phyloP scores from a whole-genome alignment of 352 stramenopile species.

The Peronospora tabacina region DNA sequence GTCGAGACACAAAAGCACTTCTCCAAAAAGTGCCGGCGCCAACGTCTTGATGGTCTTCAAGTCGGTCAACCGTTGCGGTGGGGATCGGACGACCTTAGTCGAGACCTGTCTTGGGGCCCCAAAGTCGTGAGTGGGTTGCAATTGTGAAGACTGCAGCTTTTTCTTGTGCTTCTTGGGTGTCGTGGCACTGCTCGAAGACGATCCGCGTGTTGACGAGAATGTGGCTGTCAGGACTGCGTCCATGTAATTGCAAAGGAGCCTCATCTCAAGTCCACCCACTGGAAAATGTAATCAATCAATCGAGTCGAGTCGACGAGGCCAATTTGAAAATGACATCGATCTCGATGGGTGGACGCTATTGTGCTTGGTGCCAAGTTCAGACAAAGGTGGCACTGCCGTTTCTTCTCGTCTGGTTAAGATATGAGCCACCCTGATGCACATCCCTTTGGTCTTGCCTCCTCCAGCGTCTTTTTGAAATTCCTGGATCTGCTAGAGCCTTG shows the following conservation, averaged over 20 bases:
- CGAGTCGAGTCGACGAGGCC: neutral
- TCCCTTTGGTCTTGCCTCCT: no score
- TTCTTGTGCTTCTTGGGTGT: conserved; percentile 20
- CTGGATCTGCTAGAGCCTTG: no score
- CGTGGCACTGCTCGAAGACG: conserved; percentile 9
- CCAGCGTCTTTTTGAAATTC: no score
- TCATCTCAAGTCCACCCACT: conserved; percentile 11
- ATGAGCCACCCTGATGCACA: neutral
- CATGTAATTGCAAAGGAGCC: conserved; percentile 29
- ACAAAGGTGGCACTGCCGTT: conserved; percentile 6
- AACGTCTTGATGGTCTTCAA: conserved; percentile 36
- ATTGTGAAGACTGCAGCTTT: conserved; percentile 3
- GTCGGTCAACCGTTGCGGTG: conserved; percentile 27
- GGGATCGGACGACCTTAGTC: conserved; percentile 20
- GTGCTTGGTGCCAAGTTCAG: conserved; percentile 11
- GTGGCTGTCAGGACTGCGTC: conserved; percentile 28
- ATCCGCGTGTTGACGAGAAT: conserved; percentile 12
- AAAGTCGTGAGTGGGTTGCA: neutral
- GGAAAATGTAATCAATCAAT: neutral
- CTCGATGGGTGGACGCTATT: conserved; percentile 3
- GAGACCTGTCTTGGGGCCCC: neutral
- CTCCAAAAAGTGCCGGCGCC: conserved; percentile 46
- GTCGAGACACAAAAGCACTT: conserved; percentile 49
- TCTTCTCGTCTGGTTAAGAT: conserved; percentile 1
- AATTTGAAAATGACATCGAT: conserved; percentile 22